phyloP scores from a whole-genome alignment of 2,329 filamentous ascomycete genomes.

The Trichoderma pleuroti region DNA sequence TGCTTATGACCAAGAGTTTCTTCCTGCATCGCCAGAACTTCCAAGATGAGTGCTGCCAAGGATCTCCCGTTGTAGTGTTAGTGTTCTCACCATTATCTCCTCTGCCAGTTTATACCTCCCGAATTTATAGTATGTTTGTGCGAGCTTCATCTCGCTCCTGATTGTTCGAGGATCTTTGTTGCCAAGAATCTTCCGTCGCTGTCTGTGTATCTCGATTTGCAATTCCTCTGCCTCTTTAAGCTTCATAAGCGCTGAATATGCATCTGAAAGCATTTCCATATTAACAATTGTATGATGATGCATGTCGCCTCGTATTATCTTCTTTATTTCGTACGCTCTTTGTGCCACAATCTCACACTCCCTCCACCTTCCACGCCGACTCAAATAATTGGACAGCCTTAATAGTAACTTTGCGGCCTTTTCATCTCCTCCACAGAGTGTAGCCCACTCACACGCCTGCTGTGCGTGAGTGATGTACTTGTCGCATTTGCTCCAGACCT shows the following conservation, averaged over 20 bases:
- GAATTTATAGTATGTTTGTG: constrained; percentile 22
- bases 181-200: not conserved
- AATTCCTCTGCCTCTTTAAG: not conserved
- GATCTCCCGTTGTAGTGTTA: no score
- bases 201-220: no score
- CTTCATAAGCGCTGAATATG: not conserved
- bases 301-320: not conserved
- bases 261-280: not conserved
- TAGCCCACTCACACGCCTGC: not conserved
- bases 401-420: not conserved
- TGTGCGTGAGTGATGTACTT: not conserved
- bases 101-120: constrained; percentile 22
- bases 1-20: constrained; percentile 11
- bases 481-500: not conserved
- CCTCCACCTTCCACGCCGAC: not conserved
- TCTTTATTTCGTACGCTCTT: not conserved
- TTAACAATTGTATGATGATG: not conserved
- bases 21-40: not conserved
- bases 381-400: not conserved
- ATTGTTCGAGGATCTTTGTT: not conserved
- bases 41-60: not conserved
- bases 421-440: not conserved
- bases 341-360: not conserved
- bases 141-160: not conserved
- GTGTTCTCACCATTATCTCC: not conserved